Base-by-base conservation (phyloP, 1,139 yeast species). In the Pichia sp. region DNA sequence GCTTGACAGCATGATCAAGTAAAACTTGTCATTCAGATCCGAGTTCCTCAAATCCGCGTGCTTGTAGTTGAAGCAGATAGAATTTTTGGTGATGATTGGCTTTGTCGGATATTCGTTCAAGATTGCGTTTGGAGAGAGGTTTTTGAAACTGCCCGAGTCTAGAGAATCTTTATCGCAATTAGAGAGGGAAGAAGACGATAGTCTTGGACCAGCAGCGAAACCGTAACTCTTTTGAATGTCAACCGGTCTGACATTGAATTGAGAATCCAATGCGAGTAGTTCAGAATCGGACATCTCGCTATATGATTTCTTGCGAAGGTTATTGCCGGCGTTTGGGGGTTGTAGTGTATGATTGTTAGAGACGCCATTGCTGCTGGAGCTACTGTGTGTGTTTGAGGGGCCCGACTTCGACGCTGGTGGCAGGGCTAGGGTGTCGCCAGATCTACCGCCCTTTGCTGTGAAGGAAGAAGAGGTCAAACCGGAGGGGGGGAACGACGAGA, bases 241-340 rank as follows among this genome's bases (percentile, higher is more conserved):
- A 50, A 63, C 58, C n/a, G 61, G 48, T 56, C 55, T 59, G 27
- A 58, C 57, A 46, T 64, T 53, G 62, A 74, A 84, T 62, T 82
- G 87, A 2, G 80, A 75, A 67, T 84, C 91, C 63, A 84, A 67
- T 4, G 79, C 82, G 63, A 83, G 70, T 51, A 85, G 71, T 65
- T 85, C 90, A 60, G 81, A 85, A 64, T 80, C 76, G 4, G 86
- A 75, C 87, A 85, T 80, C 3, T 78, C 85, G 12, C 81, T 78
- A 61, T 83, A 78, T 38, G 85, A 79, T 64, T 82, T 83, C 59
- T 82, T 73, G 49, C 81, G 55, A 34, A 41, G 17, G 57, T 55
- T 49, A 50, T 47, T 24, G 54, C 38, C 14, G 54, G 51, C 14
- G 44, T 27, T 34, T 51, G 53, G 20, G 48, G 53, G 30, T 55